Percentiles rank a stretch among this genome's conserved stretches.
These are phyloP conservation scores for Schoenoplectus triqueter DNA, from an alignment of 202 grass and related monocot species.

Conservation along the genomic window DNA sequence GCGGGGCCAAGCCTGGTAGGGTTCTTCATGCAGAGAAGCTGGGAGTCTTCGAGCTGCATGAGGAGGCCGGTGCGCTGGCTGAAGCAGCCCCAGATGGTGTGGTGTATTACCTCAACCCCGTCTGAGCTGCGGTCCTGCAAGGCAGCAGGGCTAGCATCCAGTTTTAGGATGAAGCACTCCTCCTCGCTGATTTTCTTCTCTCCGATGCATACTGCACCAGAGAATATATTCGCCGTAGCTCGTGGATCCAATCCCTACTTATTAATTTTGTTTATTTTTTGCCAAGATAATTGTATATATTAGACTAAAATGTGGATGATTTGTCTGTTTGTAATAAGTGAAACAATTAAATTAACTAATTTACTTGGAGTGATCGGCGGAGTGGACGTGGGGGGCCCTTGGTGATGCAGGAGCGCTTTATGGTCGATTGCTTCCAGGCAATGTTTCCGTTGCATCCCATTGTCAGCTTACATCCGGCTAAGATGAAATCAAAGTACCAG, in stretches of 20 bases:
- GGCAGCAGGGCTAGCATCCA: conserved; percentile 54
- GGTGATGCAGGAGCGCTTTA: conserved; percentile 53
- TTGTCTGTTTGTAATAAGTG: neutral
- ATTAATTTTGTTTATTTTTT: conserved; percentile 17
- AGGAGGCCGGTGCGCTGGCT: conserved; percentile 80
- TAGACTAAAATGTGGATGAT: too few species aligned
- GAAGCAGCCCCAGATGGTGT: conserved; percentile 79
- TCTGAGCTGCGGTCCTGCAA: conserved; percentile 62
- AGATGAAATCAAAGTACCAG: conserved; percentile 68
- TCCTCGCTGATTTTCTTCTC: conserved; percentile 76
- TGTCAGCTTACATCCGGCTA: conserved; percentile 70
- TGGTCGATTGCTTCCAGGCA: conserved; percentile 69
- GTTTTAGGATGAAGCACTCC: conserved; percentile 83
- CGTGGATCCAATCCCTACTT: conserved; percentile 74
- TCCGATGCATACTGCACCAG: conserved; percentile 58
- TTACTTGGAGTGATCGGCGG: conserved; percentile 73
- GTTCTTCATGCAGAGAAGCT: conserved; percentile 68
- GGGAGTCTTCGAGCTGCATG: conserved; percentile 77
- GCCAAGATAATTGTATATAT: neutral
- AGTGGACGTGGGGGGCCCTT: conserved; percentile 77
- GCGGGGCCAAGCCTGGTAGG: conserved; percentile 32
- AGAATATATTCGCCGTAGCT: conserved; percentile 65
- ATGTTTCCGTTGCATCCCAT: conserved; percentile 71
- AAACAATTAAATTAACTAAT: neutral
- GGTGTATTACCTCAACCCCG: conserved; percentile 68